A percentile compares a stretch with the other conserved stretches of the same genome.
phyloP scores from a whole-genome alignment of 805 yeast genomes.

The Sugiyamaella marilandica region DNA sequence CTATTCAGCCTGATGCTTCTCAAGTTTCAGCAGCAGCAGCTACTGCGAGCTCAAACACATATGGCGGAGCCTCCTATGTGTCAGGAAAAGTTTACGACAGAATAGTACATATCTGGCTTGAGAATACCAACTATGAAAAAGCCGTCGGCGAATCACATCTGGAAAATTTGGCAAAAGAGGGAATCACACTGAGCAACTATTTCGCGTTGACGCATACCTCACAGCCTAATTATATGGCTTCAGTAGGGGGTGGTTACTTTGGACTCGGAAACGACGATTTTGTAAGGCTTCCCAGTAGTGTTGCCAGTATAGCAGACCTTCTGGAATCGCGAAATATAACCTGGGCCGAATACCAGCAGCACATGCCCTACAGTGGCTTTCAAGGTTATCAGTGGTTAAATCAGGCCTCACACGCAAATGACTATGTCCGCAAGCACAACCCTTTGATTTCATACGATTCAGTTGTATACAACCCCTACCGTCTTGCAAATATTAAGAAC shows the following conservation, averaged over 20 bases:
- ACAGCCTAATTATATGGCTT: slow-evolving; percentile 49
- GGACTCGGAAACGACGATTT: slow-evolving; percentile 45
- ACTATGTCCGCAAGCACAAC: slow-evolving; percentile 50
- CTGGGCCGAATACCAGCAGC: slow-evolving; percentile 53
- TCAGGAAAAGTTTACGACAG: slow-evolving; percentile 41
- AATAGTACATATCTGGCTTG: slow-evolving; percentile 44
- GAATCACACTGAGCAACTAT: slow-evolving; percentile 46
- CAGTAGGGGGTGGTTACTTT: slow-evolving; percentile 49
- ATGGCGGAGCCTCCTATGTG: slow-evolving; percentile 33
- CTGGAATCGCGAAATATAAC: slow-evolving; percentile 43
- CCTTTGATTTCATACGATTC: slow-evolving; percentile 44
- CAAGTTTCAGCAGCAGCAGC: slow-evolving; percentile 36
- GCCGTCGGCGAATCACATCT: slow-evolving; percentile 44
- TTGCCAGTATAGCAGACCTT: slow-evolving; percentile 47
- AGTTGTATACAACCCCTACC: slow-evolving; percentile 33
- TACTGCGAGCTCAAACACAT: slow-evolving; percentile 28
- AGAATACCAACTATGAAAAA: slow-evolving; percentile 48
- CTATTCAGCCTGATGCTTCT: slow-evolving; percentile 30
- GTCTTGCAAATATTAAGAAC: slow-evolving; percentile 44
- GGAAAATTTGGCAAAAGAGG: slow-evolving; percentile 40
- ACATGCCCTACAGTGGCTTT: slow-evolving; percentile 50
- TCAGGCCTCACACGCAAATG: slow-evolving; percentile 41
- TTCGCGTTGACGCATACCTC: slow-evolving; percentile 51
- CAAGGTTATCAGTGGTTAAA: slow-evolving; percentile 44
- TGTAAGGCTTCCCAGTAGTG: slow-evolving; percentile 41